A percentile compares a stretch with the other conserved stretches of the same genome.
Conservation (phyloP, 148 eudicot genomes). For the Rhododendron ferrugineum region DNA sequence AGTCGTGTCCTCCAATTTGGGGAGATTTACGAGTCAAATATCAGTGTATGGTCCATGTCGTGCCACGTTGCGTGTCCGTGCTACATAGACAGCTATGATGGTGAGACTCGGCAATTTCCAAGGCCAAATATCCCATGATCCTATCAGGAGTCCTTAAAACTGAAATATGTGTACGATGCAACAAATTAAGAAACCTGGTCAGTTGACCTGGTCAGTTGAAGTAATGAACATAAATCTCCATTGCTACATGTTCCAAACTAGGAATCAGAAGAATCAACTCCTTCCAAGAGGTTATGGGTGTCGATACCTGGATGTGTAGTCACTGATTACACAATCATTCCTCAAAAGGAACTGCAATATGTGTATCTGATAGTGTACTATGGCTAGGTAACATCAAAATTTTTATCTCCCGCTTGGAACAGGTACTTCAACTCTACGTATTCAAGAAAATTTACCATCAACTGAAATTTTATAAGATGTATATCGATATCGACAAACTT, state of each 20-base stretch:
- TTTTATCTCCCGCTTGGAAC: background rate
- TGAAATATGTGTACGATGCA: background rate
- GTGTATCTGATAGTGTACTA: background rate
- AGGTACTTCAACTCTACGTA: background rate
- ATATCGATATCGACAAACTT: background rate
- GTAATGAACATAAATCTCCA: background rate
- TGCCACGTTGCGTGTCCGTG: background rate
- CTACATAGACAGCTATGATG: background rate
- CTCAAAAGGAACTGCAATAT: background rate
- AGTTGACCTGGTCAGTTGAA: background rate
- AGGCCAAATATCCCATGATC: background rate
- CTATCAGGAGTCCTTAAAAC: background rate
- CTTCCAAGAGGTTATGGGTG: background rate
- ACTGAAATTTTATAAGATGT: background rate
- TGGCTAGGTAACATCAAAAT: background rate
- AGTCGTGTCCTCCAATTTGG: background rate
- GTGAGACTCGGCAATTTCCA: background rate
- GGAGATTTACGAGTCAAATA: background rate
- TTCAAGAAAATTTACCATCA: background rate
- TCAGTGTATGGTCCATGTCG: background rate
- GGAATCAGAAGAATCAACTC: background rate
- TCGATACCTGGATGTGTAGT: background rate
- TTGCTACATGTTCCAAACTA: background rate
- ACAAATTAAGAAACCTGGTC: background rate
- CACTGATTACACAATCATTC: background rate